Conservation (phyloP, 2,329 filamentous ascomycete genomes). For the Botrytis tulipae region DNA sequence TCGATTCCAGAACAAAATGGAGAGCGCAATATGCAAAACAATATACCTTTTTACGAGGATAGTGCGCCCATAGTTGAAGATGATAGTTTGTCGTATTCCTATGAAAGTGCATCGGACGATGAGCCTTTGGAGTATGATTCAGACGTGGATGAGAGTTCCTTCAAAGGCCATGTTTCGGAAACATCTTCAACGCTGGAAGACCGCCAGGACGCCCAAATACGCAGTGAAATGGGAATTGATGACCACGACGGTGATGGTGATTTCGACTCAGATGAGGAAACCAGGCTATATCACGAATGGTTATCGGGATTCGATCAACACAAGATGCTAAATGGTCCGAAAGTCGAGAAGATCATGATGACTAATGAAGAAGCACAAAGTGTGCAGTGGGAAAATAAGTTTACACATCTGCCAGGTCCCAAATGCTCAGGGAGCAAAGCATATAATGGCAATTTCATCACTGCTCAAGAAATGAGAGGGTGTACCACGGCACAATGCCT, state of each 20-base stretch:
- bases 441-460: neutral
- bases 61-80: neutral
- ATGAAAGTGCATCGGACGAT: neutral
- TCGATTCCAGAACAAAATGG: neutral
- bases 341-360: neutral
- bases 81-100: neutral
- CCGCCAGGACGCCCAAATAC: neutral
- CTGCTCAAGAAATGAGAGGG: neutral
- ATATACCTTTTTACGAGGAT: neutral
- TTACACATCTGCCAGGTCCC: neutral
- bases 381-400: neutral
- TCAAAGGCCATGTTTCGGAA: neutral
- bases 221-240: neutral
- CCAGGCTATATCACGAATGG: neutral
- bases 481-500: neutral
- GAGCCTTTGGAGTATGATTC: neutral
- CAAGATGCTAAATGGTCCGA: neutral
- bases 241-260: accelerated
- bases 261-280: neutral
- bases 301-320: neutral
- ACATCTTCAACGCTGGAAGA: neutral
- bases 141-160: neutral
- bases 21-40: neutral
- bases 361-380: neutral
- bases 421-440: neutral